phyloP scores from a whole-genome alignment of 208 protist genomes.

The Leishmania gerbilli region DNA sequence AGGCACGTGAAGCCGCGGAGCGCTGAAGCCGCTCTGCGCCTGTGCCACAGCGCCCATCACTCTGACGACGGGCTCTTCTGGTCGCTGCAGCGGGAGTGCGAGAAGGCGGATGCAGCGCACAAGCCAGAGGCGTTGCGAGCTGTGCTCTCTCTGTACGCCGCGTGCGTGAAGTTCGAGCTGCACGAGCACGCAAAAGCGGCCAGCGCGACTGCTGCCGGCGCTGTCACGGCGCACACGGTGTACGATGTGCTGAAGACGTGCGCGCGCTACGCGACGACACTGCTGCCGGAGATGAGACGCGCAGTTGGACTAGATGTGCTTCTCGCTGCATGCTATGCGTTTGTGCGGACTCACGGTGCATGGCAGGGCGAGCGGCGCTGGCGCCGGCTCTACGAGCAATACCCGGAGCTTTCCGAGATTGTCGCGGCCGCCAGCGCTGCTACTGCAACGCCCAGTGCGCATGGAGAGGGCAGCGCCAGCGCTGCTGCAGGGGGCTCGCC shows the following conservation, averaged over 20 bases:
- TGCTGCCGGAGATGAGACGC: background rate
- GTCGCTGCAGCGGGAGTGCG: slow-evolving; percentile 12
- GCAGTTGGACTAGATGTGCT: slow-evolving; percentile 9
- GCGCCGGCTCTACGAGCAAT: slow-evolving; percentile 16
- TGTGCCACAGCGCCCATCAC: slow-evolving; percentile 22
- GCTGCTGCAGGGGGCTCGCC: background rate
- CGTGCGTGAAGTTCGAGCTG: slow-evolving; percentile 38
- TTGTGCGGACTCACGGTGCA: background rate
- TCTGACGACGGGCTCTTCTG: slow-evolving; percentile 31
- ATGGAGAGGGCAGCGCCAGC: background rate
- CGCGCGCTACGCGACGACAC: slow-evolving; percentile 18
- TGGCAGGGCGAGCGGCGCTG: slow-evolving; percentile 9
- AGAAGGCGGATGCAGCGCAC: background rate
- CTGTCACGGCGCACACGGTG: slow-evolving; percentile 7
- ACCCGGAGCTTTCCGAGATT: slow-evolving; percentile 26
- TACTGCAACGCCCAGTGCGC: background rate
- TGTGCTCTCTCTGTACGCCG: slow-evolving; percentile 34
- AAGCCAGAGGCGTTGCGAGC: slow-evolving; percentile 8
- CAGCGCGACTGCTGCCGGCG: background rate
- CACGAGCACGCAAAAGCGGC: slow-evolving; percentile 22
- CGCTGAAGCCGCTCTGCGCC: slow-evolving; percentile 35
- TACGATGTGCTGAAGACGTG: slow-evolving; percentile 22
- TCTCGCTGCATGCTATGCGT: slow-evolving; percentile 12
- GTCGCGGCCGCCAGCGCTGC: background rate
- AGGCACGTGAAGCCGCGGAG: slow-evolving; percentile 15